Evolutionary conservation across 768 basidiomycete genomes (phyloP).

Genomic region (Tubosaeta sp.): DNA sequence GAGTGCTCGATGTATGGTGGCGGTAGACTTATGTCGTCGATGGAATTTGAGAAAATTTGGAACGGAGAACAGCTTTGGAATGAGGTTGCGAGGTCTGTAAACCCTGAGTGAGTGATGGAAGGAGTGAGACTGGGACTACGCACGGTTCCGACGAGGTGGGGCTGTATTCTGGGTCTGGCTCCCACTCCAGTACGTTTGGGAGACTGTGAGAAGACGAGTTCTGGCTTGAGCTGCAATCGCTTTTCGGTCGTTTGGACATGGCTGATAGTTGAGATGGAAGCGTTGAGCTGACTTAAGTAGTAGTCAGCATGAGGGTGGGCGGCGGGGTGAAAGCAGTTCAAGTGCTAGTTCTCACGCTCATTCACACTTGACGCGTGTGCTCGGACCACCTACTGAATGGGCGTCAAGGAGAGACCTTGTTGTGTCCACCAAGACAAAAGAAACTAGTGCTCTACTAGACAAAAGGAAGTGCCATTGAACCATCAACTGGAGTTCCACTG

Average conservation of each 20-base stretch:
- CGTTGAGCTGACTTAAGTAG: background rate
- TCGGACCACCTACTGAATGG: background rate
- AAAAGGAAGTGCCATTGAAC: too few relatives aligned
- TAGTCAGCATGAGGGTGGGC: background rate
- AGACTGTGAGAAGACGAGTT: background rate
- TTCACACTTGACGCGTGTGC: background rate
- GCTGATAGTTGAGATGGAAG: background rate
- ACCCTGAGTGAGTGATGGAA: background rate
- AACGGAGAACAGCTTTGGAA: background rate
- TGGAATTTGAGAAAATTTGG: background rate
- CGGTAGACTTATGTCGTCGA: background rate
- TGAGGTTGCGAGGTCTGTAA: conserved; percentile 1
- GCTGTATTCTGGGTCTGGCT: background rate
- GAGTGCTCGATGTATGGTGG: conserved; percentile 20
- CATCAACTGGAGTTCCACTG: too few relatives aligned
- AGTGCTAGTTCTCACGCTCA: background rate
- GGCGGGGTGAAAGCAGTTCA: background rate
- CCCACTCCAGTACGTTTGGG: background rate
- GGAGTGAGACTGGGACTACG: background rate
- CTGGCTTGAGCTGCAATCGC: background rate
- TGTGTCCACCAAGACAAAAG: too few relatives aligned
- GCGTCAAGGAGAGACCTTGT: background rate
- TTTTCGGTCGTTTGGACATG: conserved; percentile 1
- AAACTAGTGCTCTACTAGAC: too few relatives aligned
- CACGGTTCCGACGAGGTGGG: background rate